Evolutionary conservation across 2,329 filamentous ascomycete species (phyloP).

Genomic region (Epicoccum nigrum): DNA sequence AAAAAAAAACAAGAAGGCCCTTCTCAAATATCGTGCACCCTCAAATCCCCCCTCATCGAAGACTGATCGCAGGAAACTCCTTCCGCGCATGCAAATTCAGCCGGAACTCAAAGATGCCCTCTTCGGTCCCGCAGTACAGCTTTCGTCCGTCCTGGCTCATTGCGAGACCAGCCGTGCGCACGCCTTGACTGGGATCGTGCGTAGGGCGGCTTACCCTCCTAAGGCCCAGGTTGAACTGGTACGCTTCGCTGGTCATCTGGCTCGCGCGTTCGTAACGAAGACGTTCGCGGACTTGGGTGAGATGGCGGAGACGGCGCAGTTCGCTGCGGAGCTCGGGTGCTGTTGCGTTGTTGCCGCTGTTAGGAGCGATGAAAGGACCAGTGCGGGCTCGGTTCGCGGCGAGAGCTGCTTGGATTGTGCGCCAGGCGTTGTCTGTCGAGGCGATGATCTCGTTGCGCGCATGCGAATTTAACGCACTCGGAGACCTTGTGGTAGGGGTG

Average conservation of each 20-base stretch:
- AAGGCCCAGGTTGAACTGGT: slow-evolving; percentile 34
- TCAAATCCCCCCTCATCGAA: slow-evolving; percentile 32
- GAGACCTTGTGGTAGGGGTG: slow-evolving; percentile 38
- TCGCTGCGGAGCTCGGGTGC: slow-evolving; percentile 42
- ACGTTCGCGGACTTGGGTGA: slow-evolving; percentile 46
- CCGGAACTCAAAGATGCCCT: slow-evolving; percentile 76
- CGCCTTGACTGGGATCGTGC: slow-evolving; percentile 45
- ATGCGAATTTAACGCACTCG: slow-evolving; percentile 40
- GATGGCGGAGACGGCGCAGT: slow-evolving; percentile 44
- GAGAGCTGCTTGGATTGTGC: slow-evolving; percentile 56
- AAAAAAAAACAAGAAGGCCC: background rate
- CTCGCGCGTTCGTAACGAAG: slow-evolving; percentile 42
- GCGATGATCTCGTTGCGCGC: slow-evolving; percentile 40
- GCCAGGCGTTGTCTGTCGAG: slow-evolving; percentile 53
- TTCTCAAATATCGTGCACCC: background rate
- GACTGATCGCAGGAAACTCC: slow-evolving; percentile 49
- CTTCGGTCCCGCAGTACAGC: slow-evolving; percentile 61
- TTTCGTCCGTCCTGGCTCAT: slow-evolving; percentile 56
- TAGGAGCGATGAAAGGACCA: slow-evolving; percentile 13
- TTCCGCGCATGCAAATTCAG: slow-evolving; percentile 69
- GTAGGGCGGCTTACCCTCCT: slow-evolving; percentile 31
- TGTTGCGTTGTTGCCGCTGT: slow-evolving; percentile 20
- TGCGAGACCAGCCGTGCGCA: slow-evolving; percentile 56
- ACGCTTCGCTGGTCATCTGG: slow-evolving; percentile 30
- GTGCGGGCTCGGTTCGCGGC: slow-evolving; percentile 26